Conservation (phyloP, 306 rosid species). For the Boehmeria nivea region DNA sequence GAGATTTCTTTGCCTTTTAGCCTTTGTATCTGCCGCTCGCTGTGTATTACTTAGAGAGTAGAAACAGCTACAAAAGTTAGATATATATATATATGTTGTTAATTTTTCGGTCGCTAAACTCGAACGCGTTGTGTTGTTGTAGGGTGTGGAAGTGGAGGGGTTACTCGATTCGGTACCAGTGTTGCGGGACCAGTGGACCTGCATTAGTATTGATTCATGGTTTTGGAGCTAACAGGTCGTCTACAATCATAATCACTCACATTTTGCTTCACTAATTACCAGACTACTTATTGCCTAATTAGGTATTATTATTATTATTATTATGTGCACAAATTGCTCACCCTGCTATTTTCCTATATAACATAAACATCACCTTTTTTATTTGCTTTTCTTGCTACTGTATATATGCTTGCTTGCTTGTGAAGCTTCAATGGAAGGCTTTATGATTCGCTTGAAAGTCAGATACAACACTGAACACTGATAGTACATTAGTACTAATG, state of each 20-base stretch:
- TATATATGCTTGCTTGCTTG: too few species aligned
- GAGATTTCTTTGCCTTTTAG: too few species aligned
- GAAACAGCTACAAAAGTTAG: too few species aligned
- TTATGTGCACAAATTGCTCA: conserved; percentile 24
- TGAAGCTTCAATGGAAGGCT: too few species aligned
- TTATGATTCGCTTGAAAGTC: too few species aligned
- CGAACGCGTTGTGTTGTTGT: conserved; percentile 4
- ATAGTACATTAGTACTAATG: too few species aligned
- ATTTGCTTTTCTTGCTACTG: background rate
- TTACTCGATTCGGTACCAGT: conserved; percentile 76
- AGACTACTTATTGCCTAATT: conserved; percentile 26
- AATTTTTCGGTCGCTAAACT: background rate
- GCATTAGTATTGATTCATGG: conserved; percentile 79
- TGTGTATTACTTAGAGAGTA: too few species aligned
- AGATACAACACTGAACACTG: too few species aligned
- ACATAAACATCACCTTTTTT: background rate
- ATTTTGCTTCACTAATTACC: conserved; percentile 36
- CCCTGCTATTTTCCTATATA: background rate
- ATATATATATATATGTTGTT: too few species aligned
- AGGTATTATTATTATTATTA: conserved; percentile 27
- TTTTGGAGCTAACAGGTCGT: conserved; percentile 97
- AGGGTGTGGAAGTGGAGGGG: conserved; percentile 89
- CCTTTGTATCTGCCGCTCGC: too few species aligned
- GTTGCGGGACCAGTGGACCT: conserved; percentile 65
- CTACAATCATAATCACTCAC: conserved; percentile 19